These are phyloP conservation scores for Apiospora malaysiana DNA, from an alignment of 2,329 filamentous ascomycete genomes.

Conservation along the genomic window DNA sequence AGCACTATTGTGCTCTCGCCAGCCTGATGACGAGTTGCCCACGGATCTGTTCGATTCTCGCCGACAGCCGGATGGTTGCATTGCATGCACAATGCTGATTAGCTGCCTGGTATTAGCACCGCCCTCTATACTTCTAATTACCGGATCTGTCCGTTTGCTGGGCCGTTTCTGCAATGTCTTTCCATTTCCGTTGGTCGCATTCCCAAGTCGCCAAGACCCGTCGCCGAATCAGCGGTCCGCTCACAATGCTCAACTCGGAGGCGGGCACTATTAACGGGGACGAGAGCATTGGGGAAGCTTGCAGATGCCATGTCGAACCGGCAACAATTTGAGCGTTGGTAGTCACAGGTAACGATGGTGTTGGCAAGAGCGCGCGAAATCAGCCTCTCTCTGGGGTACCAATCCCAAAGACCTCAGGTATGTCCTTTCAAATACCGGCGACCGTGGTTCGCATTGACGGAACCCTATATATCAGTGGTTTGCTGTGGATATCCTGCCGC, in stretches of 20 bases:
- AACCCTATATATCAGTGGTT: conserved; percentile 72
- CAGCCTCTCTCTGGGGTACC: conserved; percentile 32
- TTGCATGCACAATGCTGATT: neutral
- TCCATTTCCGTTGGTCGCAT: neutral
- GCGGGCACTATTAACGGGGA: too few species aligned
- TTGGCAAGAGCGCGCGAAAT: neutral
- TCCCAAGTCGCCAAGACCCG: neutral
- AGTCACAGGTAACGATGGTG: too few species aligned
- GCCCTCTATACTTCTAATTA: neutral
- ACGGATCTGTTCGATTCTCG: neutral
- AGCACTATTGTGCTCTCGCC: conserved; percentile 3
- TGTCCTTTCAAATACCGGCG: conserved; percentile 65
- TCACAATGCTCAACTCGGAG: too few species aligned
- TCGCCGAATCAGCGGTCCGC: neutral
- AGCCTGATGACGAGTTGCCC: neutral
- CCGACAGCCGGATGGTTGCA: neutral
- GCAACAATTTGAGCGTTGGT: too few species aligned
- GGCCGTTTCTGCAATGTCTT: neutral
- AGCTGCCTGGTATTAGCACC: neutral
- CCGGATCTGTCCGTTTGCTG: neutral
- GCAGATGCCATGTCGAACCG: too few species aligned
- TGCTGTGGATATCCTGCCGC: conserved; percentile 30
- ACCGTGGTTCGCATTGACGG: conserved; percentile 78
- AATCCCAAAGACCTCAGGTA: conserved; percentile 59
- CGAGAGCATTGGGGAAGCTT: too few species aligned